Percentiles rank a stretch among this genome's conserved stretches.
Evolutionary conservation across 2,329 filamentous ascomycete species (phyloP).

Genomic region (Gliomastix tumulicola): DNA sequence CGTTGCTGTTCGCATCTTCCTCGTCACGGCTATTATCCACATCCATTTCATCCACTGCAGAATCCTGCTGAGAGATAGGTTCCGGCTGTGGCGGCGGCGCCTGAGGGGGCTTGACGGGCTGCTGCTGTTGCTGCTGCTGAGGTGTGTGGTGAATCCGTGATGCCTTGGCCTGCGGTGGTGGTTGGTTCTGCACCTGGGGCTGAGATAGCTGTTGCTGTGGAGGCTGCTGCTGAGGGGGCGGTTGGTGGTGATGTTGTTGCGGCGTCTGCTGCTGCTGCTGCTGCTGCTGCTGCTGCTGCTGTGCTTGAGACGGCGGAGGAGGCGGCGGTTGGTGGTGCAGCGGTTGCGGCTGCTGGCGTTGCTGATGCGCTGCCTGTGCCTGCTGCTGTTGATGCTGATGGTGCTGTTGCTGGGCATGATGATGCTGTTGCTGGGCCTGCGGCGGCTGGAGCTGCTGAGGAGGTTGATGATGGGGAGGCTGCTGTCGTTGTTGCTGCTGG

Average conservation of each 20-base stretch:
- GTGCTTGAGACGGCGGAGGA: conserved; percentile 13
- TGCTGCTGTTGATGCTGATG: conserved; percentile 21
- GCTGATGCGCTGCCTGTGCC: conserved; percentile 15
- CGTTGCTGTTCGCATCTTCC: conserved; percentile 35
- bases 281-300: conserved; percentile 16
- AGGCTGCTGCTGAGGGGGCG: conserved; percentile 8
- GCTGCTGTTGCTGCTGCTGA: conserved; percentile 7
- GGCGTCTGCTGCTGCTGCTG: conserved; percentile 21
- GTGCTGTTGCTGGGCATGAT: conserved; percentile 20
- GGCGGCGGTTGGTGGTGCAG: conserved; percentile 11
- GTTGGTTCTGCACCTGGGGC: conserved; percentile 12
- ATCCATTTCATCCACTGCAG: conserved; percentile 42
- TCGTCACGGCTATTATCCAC: conserved; percentile 44
- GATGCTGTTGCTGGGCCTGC: conserved; percentile 15
- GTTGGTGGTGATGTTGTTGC: conserved; percentile 11
- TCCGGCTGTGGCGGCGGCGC: conserved; percentile 15
- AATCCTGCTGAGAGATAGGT: conserved; percentile 12
- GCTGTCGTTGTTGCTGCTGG: conserved; percentile 13
- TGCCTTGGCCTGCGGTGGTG: conserved; percentile 6
- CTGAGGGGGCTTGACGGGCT: conserved; percentile 7
- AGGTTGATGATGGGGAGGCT: conserved; percentile 5
- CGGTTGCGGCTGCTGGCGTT: conserved; percentile 20
- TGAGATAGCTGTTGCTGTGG: conserved; percentile 13
- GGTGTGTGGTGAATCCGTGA: conserved; percentile 12
- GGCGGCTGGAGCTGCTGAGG: conserved; percentile 14